A percentile compares a stretch with the other conserved stretches of the same genome.
Conservation (phyloP, 805 yeast species). For the Saccharomycopsis amapae region DNA sequence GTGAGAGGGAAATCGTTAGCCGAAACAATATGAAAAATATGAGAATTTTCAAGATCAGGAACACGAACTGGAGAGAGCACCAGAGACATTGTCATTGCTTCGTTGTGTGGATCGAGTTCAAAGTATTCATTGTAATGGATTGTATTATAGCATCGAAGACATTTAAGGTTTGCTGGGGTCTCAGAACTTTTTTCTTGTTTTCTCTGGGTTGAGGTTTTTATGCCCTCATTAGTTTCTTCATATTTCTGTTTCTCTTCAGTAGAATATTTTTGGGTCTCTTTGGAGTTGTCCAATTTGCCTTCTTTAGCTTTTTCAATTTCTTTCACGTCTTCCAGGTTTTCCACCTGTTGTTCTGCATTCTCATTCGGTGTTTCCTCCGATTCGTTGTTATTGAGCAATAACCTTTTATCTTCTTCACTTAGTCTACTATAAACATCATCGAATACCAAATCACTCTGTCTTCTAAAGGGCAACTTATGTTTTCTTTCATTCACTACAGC, state of each 20-base stretch:
- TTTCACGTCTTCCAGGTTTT: conserved; percentile 16
- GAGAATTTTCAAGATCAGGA: conserved; percentile 28
- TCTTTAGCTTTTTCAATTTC: conserved; percentile 14
- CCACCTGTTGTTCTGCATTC: not conserved
- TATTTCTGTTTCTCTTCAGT: not conserved
- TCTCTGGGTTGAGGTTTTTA: not conserved
- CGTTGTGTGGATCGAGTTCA: conserved; percentile 28
- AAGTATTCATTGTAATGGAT: conserved; percentile 31
- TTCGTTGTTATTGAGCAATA: conserved; percentile 2
- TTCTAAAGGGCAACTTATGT: not conserved
- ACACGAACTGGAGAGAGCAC: no score
- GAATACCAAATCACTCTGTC: conserved; percentile 4
- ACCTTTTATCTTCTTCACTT: conserved; percentile 10
- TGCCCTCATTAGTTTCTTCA: not conserved
- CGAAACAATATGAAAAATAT: conserved; percentile 47
- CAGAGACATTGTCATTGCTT: no score
- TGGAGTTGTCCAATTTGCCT: not conserved
- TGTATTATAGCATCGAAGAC: conserved; percentile 9
- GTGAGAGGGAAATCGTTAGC: conserved; percentile 58
- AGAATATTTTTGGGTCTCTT: not conserved
- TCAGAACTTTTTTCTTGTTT: not conserved
- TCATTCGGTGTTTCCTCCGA: conserved; percentile 4
- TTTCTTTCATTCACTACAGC: not conserved
- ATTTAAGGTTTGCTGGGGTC: no score
- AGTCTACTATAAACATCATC: conserved; percentile 5